phyloP scores from a whole-genome alignment of 2,329 filamentous ascomycete genomes.

The Pseudocercospora crystallina region DNA sequence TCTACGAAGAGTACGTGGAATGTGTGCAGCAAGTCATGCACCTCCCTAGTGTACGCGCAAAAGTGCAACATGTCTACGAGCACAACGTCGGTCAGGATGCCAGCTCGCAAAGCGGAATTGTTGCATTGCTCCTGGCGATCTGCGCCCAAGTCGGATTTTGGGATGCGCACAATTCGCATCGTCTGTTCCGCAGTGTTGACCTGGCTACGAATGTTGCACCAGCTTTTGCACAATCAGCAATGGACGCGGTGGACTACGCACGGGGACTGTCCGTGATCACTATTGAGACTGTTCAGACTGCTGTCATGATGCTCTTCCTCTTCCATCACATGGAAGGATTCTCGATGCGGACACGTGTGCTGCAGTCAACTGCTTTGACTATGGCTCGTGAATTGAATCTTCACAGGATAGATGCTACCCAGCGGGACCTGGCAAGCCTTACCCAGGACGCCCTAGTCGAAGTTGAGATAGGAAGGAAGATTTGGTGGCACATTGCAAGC shows the following conservation, averaged over 20 bases:
- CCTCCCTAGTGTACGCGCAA: no score
- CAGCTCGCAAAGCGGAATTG: no score
- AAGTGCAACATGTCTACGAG: no score
- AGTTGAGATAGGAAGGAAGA: constrained; percentile 21
- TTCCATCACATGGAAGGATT: constrained; percentile 29
- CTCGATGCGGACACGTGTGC: constrained; percentile 10
- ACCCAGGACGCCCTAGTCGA: constrained; percentile 15
- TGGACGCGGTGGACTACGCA: not conserved
- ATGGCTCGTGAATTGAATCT: constrained; percentile 22
- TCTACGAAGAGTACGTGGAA: no score
- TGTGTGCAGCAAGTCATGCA: no score
- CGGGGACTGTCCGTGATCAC: not conserved
- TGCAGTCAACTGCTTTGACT: constrained; percentile 16
- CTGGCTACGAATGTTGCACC: not conserved
- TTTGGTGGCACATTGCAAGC: constrained; percentile 26
- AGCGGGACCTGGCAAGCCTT: no score
- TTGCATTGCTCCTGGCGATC: no score
- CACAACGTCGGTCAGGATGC: no score
- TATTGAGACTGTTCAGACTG: constrained; percentile 26
- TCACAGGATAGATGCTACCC: constrained; percentile 18
- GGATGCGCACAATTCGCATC: not conserved
- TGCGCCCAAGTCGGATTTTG: constrained; percentile 3
- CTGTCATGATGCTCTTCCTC: constrained; percentile 26
- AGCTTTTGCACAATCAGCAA: not conserved
- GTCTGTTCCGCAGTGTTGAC: not conserved